Percentiles rank a stretch among this genome's conserved stretches.
These are phyloP conservation scores for Astrothelium subdiscretum DNA, from an alignment of 495 filamentous ascomycete genomes.

Conservation along the genomic window DNA sequence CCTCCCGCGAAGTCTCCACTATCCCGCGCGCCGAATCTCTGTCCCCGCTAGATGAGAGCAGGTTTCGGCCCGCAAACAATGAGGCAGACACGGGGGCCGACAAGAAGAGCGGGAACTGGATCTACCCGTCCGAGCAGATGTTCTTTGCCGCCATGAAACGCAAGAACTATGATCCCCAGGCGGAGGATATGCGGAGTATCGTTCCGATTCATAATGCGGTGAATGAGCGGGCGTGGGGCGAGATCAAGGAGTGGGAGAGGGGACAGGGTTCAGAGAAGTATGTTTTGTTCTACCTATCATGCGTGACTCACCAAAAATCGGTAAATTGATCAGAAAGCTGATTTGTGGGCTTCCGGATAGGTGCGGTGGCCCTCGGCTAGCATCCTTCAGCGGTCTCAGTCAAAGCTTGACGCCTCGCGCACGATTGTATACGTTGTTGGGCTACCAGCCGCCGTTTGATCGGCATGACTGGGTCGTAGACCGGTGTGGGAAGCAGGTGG, in stretches of 20 bases:
- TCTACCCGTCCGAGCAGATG: conserved; percentile 90
- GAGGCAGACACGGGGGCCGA: conserved; percentile 62
- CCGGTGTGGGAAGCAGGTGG: conserved; percentile 74
- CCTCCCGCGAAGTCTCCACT: conserved; percentile 63
- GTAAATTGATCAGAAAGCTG: too few relatives aligned
- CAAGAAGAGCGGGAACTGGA: conserved; percentile 66
- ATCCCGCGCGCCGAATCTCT: conserved; percentile 55
- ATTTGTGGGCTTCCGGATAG: conserved; percentile 20
- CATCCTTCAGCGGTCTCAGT: conserved; percentile 64
- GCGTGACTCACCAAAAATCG: too few relatives aligned
- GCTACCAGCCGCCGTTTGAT: conserved; percentile 87
- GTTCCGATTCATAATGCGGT: conserved; percentile 98
- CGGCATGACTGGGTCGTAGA: conserved; percentile 97
- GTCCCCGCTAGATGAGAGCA: conserved; percentile 24
- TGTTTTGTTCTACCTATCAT: conserved; percentile 7
- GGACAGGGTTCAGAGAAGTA: conserved; percentile 46
- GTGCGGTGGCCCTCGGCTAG: conserved; percentile 73
- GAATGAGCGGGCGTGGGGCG: conserved; percentile 34
- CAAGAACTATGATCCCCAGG: conserved; percentile 51
- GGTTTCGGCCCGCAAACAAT: conserved; percentile 47
- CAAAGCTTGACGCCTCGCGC: conserved; percentile 64
- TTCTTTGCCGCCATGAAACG: conserved; percentile 93
- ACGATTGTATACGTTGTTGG: conserved; percentile 64
- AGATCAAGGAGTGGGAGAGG: conserved; percentile 59
- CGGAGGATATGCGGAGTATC: conserved; percentile 70